Percentiles rank a stretch among this genome's conserved stretches.
phyloP scores from a whole-genome alignment of 2,329 filamentous ascomycete species.

The Xylariaceae sp. region DNA sequence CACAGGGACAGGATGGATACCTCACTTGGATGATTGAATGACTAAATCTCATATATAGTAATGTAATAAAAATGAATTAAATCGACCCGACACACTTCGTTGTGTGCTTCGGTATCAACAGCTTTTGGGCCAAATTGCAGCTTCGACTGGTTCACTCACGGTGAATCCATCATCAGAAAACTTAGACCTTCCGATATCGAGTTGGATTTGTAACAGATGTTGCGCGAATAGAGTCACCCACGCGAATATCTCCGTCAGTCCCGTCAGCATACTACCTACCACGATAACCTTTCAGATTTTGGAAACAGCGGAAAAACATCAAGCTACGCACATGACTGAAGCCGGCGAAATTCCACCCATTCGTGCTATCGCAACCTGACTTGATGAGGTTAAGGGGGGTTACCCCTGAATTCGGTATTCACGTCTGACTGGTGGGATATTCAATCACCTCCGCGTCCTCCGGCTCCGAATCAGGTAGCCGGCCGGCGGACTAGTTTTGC shows the following conservation, averaged over 20 bases:
- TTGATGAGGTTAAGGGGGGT: neutral
- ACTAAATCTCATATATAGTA: neutral
- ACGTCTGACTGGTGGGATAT: constrained; percentile 19
- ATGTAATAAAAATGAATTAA: neutral
- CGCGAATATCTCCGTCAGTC: neutral
- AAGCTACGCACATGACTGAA: neutral
- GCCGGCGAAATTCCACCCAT: neutral
- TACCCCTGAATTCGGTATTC: neutral
- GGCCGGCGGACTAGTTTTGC: neutral
- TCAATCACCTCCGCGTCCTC: constrained; percentile 8
- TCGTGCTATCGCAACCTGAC: neutral
- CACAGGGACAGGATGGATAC: neutral
- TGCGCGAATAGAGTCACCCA: neutral
- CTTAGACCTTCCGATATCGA: too few relatives aligned
- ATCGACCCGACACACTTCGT: neutral
- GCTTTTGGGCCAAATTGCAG: too few relatives aligned
- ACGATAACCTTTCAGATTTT: neutral
- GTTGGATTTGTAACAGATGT: neutral
- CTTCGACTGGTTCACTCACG: neutral
- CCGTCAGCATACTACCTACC: neutral
- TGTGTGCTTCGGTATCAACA: neutral
- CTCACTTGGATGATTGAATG: neutral
- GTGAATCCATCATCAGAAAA: neutral
- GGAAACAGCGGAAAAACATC: neutral
- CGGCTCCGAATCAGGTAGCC: constrained; percentile 15